These are phyloP conservation scores for Coccomyxa sp. DNA, from an alignment of 139 green algal species.

Conservation along the genomic window DNA sequence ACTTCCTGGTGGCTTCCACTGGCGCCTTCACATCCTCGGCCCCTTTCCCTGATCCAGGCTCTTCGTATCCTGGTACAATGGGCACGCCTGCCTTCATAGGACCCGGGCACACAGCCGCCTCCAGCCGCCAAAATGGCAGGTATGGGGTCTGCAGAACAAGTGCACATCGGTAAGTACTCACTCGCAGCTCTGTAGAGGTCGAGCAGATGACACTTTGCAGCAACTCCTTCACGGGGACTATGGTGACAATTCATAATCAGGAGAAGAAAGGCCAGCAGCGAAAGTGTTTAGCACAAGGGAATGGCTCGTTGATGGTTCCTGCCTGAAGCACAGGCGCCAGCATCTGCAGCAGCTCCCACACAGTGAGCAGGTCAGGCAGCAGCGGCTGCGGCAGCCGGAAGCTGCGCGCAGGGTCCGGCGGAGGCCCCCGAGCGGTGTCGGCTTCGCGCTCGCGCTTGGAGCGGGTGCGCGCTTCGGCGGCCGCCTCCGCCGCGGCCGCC, in stretches of 20 bases:
- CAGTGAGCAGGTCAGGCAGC: constrained; percentile 57
- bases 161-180: background rate
- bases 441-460: constrained; percentile 24
- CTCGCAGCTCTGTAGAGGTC: background rate
- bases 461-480: constrained; percentile 2
- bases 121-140: constrained; percentile 58
- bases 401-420: constrained; percentile 30
- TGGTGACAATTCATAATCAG: background rate
- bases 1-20: no score
- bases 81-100: background rate
- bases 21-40: no score
- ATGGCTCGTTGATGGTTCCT: background rate
- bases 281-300: no score
- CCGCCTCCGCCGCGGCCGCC: background rate
- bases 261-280: background rate
- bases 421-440: constrained; percentile 42
- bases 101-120: constrained; percentile 66
- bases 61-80: background rate
- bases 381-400: constrained; percentile 43
- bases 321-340: background rate
- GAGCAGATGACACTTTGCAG: background rate
- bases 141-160: constrained; percentile 58
- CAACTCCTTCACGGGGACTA: background rate
- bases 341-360: constrained; percentile 61
- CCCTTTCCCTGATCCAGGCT: background rate